phyloP scores from a whole-genome alignment of 352 stramenopile genomes.

The Phytophthora niederhauseri region DNA sequence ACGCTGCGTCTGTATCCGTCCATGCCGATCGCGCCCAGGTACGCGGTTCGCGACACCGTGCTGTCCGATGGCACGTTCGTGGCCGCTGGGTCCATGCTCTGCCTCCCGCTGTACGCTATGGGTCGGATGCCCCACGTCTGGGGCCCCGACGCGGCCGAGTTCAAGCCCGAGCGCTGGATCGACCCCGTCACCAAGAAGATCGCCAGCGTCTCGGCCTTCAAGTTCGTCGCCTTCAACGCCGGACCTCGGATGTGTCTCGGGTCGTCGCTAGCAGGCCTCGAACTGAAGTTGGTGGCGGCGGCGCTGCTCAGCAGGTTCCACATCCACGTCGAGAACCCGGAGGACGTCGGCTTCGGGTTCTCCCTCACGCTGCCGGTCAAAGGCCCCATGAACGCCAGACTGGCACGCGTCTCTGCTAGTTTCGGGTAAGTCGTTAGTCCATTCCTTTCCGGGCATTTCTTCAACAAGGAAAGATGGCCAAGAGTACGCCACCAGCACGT shows the following conservation, averaged over 20 bases:
- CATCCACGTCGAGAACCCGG: conserved; percentile 33
- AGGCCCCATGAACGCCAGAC: conserved; percentile 31
- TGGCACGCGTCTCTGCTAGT: conserved; percentile 20
- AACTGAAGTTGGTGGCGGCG: conserved; percentile 48
- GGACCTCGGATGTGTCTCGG: conserved; percentile 57
- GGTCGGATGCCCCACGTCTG: conserved; percentile 53
- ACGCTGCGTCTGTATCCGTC: conserved; percentile 64
- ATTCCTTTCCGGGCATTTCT: not conserved
- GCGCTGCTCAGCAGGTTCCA: conserved; percentile 44
- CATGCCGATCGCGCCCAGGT: conserved; percentile 53
- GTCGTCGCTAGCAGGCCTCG: conserved; percentile 36
- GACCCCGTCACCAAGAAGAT: conserved; percentile 35
- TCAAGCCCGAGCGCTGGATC: conserved; percentile 61
- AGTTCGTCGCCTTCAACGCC: conserved; percentile 57
- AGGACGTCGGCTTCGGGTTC: conserved; percentile 34
- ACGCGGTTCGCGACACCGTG: conserved; percentile 48
- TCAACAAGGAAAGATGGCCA: not conserved
- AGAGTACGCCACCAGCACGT: not conserved
- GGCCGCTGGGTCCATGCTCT: conserved; percentile 32
- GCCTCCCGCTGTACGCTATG: conserved; percentile 53
- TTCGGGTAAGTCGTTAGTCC: conserved; percentile 2
- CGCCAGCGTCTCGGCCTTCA: conserved; percentile 39
- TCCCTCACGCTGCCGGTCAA: conserved; percentile 51
- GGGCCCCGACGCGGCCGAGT: conserved; percentile 52
- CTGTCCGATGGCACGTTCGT: conserved; percentile 66